A percentile compares a stretch with the other conserved stretches of the same genome.
Evolutionary conservation across 2,329 filamentous ascomycete species (phyloP).

Genomic region (Cladosporium halotolerans): DNA sequence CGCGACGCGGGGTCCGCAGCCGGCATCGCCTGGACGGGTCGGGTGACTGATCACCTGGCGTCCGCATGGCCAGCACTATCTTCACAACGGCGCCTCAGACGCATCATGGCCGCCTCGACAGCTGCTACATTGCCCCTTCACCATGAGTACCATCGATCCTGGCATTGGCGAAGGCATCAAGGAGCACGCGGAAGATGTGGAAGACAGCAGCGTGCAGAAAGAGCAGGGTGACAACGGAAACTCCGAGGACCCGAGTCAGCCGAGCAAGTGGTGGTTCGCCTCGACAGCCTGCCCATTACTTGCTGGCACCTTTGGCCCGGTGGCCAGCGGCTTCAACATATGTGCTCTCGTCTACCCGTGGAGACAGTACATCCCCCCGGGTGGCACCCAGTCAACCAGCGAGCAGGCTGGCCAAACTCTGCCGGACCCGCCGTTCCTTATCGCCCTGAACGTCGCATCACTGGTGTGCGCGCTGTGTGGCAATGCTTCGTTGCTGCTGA

Average conservation of each 20-base stretch:
- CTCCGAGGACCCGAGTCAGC: slow-evolving; percentile 38
- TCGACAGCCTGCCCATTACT: slow-evolving; percentile 53
- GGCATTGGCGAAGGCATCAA: slow-evolving; percentile 45
- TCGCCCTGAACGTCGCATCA: slow-evolving; percentile 50
- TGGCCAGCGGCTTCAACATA: slow-evolving; percentile 35
- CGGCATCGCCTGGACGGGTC: no score
- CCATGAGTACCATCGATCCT: slow-evolving; percentile 39
- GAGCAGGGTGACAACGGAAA: slow-evolving; percentile 27
- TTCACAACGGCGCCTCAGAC: no score
- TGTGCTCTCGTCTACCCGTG: slow-evolving; percentile 50
- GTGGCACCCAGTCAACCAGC: slow-evolving; percentile 24
- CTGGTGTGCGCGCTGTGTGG: slow-evolving; percentile 48
- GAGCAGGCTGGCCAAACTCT: slow-evolving; percentile 43
- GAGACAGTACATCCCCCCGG: slow-evolving; percentile 47
- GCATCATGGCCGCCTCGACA: background rate
- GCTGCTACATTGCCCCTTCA: background rate
- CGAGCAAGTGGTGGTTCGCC: slow-evolving; percentile 51
- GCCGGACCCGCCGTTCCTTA: slow-evolving; percentile 48
- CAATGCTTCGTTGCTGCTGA: slow-evolving; percentile 51
- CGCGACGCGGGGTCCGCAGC: no score
- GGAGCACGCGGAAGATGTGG: slow-evolving; percentile 32
- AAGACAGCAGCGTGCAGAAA: slow-evolving; percentile 22
- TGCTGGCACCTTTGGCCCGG: slow-evolving; percentile 40
- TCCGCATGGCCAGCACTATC: no score
- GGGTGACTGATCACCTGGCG: no score